These are phyloP conservation scores for Monilinia laxa DNA, from an alignment of 2,329 filamentous ascomycete genomes.

Conservation along the genomic window DNA sequence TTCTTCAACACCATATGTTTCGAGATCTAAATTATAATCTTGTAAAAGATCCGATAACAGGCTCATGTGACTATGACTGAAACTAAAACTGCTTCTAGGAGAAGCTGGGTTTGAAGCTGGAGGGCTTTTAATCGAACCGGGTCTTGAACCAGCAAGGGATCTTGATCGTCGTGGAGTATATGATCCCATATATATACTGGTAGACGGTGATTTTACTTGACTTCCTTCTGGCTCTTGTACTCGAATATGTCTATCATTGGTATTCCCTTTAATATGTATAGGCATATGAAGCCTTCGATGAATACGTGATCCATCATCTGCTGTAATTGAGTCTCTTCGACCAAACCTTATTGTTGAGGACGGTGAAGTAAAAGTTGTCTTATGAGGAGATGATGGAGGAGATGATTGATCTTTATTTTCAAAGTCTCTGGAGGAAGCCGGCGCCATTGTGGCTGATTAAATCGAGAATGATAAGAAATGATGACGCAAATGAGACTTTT, in stretches of 20 bases:
- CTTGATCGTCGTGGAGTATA: constrained; percentile 37
- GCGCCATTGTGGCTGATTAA: constrained; percentile 27
- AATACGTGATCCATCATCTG: constrained; percentile 25
- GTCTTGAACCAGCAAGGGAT: constrained; percentile 25
- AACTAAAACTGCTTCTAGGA: constrained; percentile 32
- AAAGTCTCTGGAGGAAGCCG: constrained; percentile 27
- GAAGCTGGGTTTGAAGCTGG: constrained; percentile 34
- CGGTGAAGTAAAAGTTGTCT: constrained; percentile 26
- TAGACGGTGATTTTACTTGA: constrained; percentile 28
- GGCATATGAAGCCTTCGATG: constrained; percentile 28
- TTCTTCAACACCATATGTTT: constrained; percentile 47
- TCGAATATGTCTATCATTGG: constrained; percentile 34
- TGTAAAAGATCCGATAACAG: constrained; percentile 39
- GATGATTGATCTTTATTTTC: constrained; percentile 21
- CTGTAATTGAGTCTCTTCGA: constrained; percentile 12
- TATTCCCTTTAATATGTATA: constrained; percentile 21
- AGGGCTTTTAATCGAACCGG: constrained; percentile 27
- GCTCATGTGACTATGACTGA: constrained; percentile 33
- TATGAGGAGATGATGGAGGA: constrained; percentile 24
- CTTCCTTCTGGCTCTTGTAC: constrained; percentile 32
- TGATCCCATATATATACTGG: constrained; percentile 41
- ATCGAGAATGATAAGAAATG: neutral
- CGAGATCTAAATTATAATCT: constrained; percentile 41
- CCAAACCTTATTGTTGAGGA: constrained; percentile 20
- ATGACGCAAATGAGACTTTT: constrained; percentile 20